phyloP scores from a whole-genome alignment of 495 filamentous ascomycete species.

The Penicillium ucsense region DNA sequence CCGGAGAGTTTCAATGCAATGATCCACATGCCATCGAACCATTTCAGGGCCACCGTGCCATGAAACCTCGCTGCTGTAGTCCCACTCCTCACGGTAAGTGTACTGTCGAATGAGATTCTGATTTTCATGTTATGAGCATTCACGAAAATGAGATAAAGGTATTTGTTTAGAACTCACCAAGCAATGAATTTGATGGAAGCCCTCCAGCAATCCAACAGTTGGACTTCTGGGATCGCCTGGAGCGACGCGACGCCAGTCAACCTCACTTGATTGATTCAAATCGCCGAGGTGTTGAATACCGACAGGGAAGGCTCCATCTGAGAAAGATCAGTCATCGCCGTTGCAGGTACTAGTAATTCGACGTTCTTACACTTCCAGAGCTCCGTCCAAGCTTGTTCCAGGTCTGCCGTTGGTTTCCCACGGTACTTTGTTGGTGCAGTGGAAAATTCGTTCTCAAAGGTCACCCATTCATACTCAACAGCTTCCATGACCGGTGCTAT shows the following conservation, averaged over 20 bases:
- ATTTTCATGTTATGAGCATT: background rate
- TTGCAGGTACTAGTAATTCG: too few relatives aligned
- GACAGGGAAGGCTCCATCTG: too few relatives aligned
- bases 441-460: conserved; percentile 1
- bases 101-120: background rate
- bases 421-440: conserved; percentile 1
- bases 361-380: conserved; percentile 2
- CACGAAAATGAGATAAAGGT: background rate
- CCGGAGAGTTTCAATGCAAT: background rate
- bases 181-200: background rate
- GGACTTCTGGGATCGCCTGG: conserved; percentile 1
- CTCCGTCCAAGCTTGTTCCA: conserved; percentile 2
- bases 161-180: background rate
- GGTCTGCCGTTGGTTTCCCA: conserved; percentile 1
- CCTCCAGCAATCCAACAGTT: background rate
- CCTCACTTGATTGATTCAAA: conserved; percentile 3
- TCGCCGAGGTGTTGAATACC: background rate
- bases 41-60: background rate
- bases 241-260: conserved; percentile 2
- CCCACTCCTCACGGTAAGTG: background rate
- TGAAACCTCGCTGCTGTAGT: background rate
- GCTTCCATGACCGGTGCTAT: conserved; percentile 1
- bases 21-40: background rate
- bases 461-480: conserved; percentile 5
- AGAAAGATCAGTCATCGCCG: too few relatives aligned